phyloP scores from a whole-genome alignment of 108 stramenopile genomes.

The Chaetoceros tenuissimus region DNA sequence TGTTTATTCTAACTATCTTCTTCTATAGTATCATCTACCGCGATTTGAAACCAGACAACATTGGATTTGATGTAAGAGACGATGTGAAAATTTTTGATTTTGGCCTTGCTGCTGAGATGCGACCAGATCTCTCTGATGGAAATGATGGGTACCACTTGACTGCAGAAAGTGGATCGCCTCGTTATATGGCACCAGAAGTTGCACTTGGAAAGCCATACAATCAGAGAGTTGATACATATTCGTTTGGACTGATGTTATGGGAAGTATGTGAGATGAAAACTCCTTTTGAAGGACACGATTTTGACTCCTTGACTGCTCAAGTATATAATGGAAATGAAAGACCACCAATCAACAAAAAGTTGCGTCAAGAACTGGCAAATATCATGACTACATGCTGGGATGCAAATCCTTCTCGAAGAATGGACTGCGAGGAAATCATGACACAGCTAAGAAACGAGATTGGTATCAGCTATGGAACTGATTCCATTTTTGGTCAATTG shows the following conservation, averaged over 20 bases:
- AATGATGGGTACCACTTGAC: neutral
- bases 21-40: conserved; percentile 35
- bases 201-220: conserved; percentile 71
- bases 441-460: neutral
- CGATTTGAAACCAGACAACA: conserved; percentile 54
- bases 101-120: conserved; percentile 31
- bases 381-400: neutral
- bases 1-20: no score
- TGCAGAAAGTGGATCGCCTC: conserved; percentile 42
- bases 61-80: conserved; percentile 41
- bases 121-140: neutral
- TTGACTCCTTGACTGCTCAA: neutral
- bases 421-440: neutral
- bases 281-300: conserved; percentile 35
- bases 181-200: conserved; percentile 95
- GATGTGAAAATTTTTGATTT: conserved; percentile 60
- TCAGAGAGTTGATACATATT: conserved; percentile 87
- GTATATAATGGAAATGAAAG: neutral
- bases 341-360: neutral
- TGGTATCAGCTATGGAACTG: neutral
- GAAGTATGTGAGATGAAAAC: conserved; percentile 60
- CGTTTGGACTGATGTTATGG: conserved; percentile 63
- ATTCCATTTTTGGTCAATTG: neutral
- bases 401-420: neutral
- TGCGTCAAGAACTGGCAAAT: neutral